Evolutionary conservation across 2,329 filamentous ascomycete species (phyloP).

Genomic region (Arachnopeziza araneosa): DNA sequence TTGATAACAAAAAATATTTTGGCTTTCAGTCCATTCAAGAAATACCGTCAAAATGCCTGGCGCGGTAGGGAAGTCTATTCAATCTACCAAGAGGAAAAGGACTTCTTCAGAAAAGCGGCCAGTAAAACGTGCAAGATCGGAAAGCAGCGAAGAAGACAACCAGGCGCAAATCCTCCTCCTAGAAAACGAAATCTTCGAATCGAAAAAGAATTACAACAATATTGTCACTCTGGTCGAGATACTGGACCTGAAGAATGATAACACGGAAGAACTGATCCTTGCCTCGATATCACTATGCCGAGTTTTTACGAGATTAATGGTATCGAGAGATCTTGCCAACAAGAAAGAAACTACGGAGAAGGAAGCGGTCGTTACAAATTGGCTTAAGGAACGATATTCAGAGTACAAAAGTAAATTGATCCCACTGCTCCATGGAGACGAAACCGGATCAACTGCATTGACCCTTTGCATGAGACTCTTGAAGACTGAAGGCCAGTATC

Average conservation of each 20-base stretch:
- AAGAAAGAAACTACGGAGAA: conserved; percentile 63
- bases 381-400: conserved; percentile 69
- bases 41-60: conserved; percentile 24
- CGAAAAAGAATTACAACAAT: conserved; percentile 87
- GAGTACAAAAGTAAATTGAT: conserved; percentile 65
- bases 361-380: conserved; percentile 67
- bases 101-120: conserved; percentile 42
- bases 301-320: conserved; percentile 76
- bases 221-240: conserved; percentile 67
- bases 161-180: conserved; percentile 66
- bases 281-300: conserved; percentile 79
- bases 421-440: conserved; percentile 52
- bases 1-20: conserved; percentile 7
- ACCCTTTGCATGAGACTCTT: conserved; percentile 78
- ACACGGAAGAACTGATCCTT: conserved; percentile 53
- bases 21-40: neutral
- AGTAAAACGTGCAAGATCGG: conserved; percentile 38
- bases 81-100: conserved; percentile 41
- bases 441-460: conserved; percentile 65
- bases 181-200: conserved; percentile 77
- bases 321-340: conserved; percentile 63
- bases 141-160: conserved; percentile 44
- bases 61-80: conserved; percentile 10
- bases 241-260: conserved; percentile 43
- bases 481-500: conserved; percentile 67